These are phyloP conservation scores for Talinum fruticosum DNA, from an alignment of 148 eudicot species.

Conservation along the genomic window DNA sequence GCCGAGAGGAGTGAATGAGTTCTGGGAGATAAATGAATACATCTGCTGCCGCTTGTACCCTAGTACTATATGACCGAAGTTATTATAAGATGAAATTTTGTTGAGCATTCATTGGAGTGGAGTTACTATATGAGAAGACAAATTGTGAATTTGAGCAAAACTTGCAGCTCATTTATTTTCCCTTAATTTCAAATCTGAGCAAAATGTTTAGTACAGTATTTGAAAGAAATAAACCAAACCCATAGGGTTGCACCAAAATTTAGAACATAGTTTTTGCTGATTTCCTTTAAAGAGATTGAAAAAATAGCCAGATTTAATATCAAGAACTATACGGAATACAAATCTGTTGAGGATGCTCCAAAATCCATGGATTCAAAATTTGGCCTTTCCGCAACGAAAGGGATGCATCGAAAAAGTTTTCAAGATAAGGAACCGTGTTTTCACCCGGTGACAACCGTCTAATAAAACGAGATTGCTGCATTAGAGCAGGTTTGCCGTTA, in stretches of 20 bases:
- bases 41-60: background rate
- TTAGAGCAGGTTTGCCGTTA: no score
- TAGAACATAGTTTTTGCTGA: background rate
- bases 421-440: no score
- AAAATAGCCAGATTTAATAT: background rate
- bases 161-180: background rate
- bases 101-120: background rate
- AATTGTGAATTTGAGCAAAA: background rate
- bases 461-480: no score
- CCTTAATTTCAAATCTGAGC: background rate
- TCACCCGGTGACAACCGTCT: no score
- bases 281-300: background rate
- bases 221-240: background rate
- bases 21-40: background rate
- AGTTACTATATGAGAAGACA: no score
- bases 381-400: no score
- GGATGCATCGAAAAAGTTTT: no score
- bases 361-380: no score
- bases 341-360: background rate
- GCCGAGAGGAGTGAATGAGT: background rate
- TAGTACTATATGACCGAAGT: background rate
- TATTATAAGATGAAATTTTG: background rate
- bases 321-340: background rate
- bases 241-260: background rate
- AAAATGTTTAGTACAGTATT: background rate